Base-by-base conservation (phyloP, 768 basidiomycete genomes). In the Suillus tomentosus region DNA sequence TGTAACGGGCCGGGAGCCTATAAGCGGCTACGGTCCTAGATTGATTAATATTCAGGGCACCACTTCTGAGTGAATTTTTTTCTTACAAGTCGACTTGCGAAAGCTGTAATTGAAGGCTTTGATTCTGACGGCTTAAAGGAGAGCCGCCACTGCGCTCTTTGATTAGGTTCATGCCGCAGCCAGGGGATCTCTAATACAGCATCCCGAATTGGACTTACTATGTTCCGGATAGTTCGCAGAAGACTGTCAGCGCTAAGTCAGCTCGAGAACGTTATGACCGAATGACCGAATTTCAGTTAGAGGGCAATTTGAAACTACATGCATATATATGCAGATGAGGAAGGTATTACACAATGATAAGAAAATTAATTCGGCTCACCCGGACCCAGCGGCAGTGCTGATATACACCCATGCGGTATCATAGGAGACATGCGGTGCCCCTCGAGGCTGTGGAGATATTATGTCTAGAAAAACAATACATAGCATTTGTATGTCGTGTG, bases 401-500 rank as follows among this genome's bases (percentile, higher is more conserved):
- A 27, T 11, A 27, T 27, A 24, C 22, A 15, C 0, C 50, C 51
- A 53, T 11, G 24, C 24, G 50, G 50, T 17, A 24, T 3, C 14
- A 51, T 9, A 51, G 50, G 24, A 51, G 51, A 3, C 31, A 11
- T 31, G 50, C 50, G 50, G 27, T 27, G 17, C 31, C 17, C 10
- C 15, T 17, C 1, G 31, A 56, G 22, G 56, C 56, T 27, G 39
- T 57, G 22, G 14, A 24, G 8, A 24, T 27, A 1, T 24, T 31
- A 37, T 37, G 39, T 40, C 39, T 36, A 40, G 39, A 53, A 40
- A 40, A 58, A 58, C 15, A 58, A 40, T 58, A 58, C 56, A 58
- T 58, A 40, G 56, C 39, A 58, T 58, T 58, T 58, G 56, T 27
- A 27, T 24, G 39, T 17, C 0, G 56, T 40, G 39, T 58, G 39